Base-by-base conservation (phyloP, 2,329 filamentous ascomycete genomes). In the Arachnopeziza araneosa region DNA sequence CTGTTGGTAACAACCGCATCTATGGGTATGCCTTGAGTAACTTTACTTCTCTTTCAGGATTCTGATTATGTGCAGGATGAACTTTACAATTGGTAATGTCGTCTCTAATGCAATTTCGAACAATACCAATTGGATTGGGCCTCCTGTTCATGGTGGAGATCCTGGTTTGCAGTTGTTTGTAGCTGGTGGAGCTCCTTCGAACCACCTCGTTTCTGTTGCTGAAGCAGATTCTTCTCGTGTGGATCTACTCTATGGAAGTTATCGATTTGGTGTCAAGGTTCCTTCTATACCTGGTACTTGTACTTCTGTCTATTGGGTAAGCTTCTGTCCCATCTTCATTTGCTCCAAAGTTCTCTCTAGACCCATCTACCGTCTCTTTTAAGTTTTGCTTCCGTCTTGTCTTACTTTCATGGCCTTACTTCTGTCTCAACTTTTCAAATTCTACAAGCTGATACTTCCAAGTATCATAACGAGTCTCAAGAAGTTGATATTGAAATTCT, bases 401-500 rank as follows among this genome's bases (percentile, higher is more conserved):
- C n/a, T n/a, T n/a, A n/a, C 3, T 22, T 22, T 50, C 36, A 30
- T 4, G 52, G 9, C 19, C 32, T 54, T 24, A 14, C 49, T 54
- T 30, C 36, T 6, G n/a, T 36, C 52, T 17, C 17, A 6, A 55
- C 26, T 30, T 30, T n/a, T 30, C 26, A 5, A 9, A 5, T 30
- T 30, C 26, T 30, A 51, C 36, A 55, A 49, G 53, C 55, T 63
- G 22, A 60, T 36, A 12, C n/a, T 53, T 22, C 14, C 19, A 55
- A 90, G 88, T 92, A 90, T 73, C 84, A 83, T 75, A 90, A 91
- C 72, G 85, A 93, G 73, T 88, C 87, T 1, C 86, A 90, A 69
- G 89, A 93, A 69, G 91, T 93, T 67, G 89, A 93, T 71, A 85
- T 93, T 75, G 90, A 93, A 66, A 90, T 92, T 69, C 79, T 93